Evolutionary conservation across 2,329 filamentous ascomycete genomes (phyloP).

Genomic region (Aureobasidium vineae): DNA sequence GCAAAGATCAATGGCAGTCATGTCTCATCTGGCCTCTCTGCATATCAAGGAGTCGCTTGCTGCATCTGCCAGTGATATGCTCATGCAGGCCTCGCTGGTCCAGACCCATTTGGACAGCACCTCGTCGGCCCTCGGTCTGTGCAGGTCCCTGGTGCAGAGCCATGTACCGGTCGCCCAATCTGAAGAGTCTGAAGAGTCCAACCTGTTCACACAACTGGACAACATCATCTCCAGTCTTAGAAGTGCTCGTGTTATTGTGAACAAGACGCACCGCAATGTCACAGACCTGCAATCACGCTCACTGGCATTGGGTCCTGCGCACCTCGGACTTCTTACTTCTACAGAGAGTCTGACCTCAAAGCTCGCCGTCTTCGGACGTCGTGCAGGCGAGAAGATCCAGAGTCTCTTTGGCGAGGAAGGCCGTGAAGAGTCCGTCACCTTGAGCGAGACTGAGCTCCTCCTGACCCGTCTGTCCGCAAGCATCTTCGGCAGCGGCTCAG

Average conservation of each 20-base stretch:
- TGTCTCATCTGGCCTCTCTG: conserved; percentile 81
- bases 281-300: conserved; percentile 75
- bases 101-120: conserved; percentile 80
- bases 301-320: conserved; percentile 68
- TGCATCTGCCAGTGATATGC: conserved; percentile 72
- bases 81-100: conserved; percentile 72
- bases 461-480: conserved; percentile 58
- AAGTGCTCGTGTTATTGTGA: conserved; percentile 77
- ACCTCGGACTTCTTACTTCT: conserved; percentile 66
- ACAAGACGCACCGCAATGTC: conserved; percentile 73
- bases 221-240: conserved; percentile 70
- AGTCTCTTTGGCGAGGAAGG: conserved; percentile 68
- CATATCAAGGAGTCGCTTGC: conserved; percentile 69
- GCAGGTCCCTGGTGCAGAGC: conserved; percentile 65
- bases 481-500: conserved; percentile 50
- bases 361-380: conserved; percentile 64
- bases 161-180: conserved; percentile 64
- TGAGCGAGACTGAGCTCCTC: conserved; percentile 63
- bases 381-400: conserved; percentile 66
- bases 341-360: conserved; percentile 64
- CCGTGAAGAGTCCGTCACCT: conserved; percentile 64
- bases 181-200: conserved; percentile 46
- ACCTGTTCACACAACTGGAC: conserved; percentile 71
- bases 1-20: conserved; percentile 75
- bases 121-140: conserved; percentile 63